A percentile compares a stretch with the other conserved stretches of the same genome.
phyloP scores from a whole-genome alignment of 345 rosid genomes.

The Erodium maritimum region DNA sequence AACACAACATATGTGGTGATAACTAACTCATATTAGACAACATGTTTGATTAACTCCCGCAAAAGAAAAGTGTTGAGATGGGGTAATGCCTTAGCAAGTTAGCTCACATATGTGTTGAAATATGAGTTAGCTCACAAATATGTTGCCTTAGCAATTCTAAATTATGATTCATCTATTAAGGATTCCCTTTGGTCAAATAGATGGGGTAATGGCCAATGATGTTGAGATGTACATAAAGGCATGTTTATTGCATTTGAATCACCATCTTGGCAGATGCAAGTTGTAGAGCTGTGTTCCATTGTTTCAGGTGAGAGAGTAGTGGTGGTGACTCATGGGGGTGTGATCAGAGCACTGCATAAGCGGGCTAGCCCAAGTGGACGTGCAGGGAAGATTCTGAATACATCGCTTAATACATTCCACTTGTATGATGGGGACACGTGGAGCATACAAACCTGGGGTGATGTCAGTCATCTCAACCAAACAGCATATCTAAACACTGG shows the following conservation, averaged over 20 bases:
- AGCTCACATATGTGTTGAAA: too few relatives aligned
- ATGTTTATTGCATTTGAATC: background rate
- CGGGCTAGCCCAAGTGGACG: constrained; percentile 48
- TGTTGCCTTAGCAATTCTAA: background rate
- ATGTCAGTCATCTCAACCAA: constrained; percentile 45
- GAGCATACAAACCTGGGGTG: constrained; percentile 45
- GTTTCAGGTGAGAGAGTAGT: constrained; percentile 49
- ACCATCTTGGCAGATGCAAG: background rate
- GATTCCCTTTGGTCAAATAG: background rate
- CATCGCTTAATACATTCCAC: constrained; percentile 54
- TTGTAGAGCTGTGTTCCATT: background rate
- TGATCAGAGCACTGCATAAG: constrained; percentile 47
- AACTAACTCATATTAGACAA: too few relatives aligned
- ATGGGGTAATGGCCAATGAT: background rate
- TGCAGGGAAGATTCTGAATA: constrained; percentile 44
- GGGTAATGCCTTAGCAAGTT: too few relatives aligned
- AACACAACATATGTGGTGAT: too few relatives aligned
- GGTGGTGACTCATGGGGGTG: constrained; percentile 73
- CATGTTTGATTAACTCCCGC: too few relatives aligned
- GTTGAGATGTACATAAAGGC: background rate
- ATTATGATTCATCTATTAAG: background rate
- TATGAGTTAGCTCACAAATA: background rate
- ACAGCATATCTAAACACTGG: constrained; percentile 38
- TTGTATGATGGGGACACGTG: constrained; percentile 38
- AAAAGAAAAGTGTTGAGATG: too few relatives aligned